Percentiles rank a stretch among this genome's conserved stretches.
phyloP scores from a whole-genome alignment of 2,329 filamentous ascomycete genomes.

The Nothophaeocryptopus gaeumannii region DNA sequence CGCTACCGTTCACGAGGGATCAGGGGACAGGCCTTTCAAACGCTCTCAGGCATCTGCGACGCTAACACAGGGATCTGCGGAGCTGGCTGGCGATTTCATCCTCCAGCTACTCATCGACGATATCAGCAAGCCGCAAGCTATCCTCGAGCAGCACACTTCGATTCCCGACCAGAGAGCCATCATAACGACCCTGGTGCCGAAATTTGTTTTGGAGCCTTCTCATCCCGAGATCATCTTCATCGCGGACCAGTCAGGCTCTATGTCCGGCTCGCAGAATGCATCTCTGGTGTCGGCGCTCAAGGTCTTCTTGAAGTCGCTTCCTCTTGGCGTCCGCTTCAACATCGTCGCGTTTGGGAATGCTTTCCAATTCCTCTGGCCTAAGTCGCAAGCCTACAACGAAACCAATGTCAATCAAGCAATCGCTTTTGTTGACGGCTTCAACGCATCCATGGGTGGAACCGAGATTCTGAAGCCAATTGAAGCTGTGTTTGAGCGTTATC shows the following conservation, averaged over 20 bases:
- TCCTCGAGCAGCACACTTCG: slow-evolving; percentile 64
- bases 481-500: slow-evolving; percentile 47
- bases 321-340: slow-evolving; percentile 64
- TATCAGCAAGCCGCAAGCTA: slow-evolving; percentile 58
- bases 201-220: slow-evolving; percentile 59
- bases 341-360: slow-evolving; percentile 63
- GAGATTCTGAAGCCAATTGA: slow-evolving; percentile 50
- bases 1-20: slow-evolving; percentile 36
- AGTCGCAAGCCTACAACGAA: slow-evolving; percentile 48
- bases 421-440: slow-evolving; percentile 43
- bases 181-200: slow-evolving; percentile 69
- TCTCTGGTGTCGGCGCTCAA: slow-evolving; percentile 57
- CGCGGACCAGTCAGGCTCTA: slow-evolving; percentile 69
- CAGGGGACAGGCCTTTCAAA: slow-evolving; percentile 41
- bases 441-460: slow-evolving; percentile 53
- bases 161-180: slow-evolving; percentile 62
- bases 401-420: slow-evolving; percentile 46
- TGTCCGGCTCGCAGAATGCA: slow-evolving; percentile 52
- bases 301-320: slow-evolving; percentile 65
- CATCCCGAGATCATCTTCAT: slow-evolving; percentile 67
- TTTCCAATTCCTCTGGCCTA: slow-evolving; percentile 48
- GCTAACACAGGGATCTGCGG: slow-evolving; percentile 51
- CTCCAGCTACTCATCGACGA: slow-evolving; percentile 62
- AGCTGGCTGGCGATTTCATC: slow-evolving; percentile 64
- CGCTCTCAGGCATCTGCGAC: slow-evolving; percentile 62